Conservation (phyloP, 495 filamentous ascomycete species). For the Tuber umbilicatum region DNA sequence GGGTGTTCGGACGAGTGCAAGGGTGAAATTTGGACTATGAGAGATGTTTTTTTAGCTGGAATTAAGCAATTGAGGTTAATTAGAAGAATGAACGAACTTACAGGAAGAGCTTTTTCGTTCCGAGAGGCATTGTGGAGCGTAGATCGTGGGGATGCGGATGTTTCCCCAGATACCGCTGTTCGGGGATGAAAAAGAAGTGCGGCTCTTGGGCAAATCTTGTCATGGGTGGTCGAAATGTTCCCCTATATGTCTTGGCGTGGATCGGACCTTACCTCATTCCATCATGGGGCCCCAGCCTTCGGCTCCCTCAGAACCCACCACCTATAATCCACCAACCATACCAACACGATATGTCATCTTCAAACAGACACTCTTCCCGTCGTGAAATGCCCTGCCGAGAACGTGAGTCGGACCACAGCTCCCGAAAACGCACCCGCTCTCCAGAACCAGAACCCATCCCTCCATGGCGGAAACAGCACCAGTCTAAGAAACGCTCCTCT, state of each 20-base stretch:
- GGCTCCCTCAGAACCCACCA: background rate
- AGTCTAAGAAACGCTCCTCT: constrained; percentile 11
- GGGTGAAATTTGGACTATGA: constrained; percentile 65
- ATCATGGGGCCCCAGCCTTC: background rate
- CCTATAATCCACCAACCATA: background rate
- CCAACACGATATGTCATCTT: background rate
- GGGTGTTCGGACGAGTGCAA: constrained; percentile 67
- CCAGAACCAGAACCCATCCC: constrained; percentile 10
- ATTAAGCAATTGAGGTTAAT: background rate
- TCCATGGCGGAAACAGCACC: constrained; percentile 23
- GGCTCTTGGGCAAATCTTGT: background rate
- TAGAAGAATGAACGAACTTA: constrained; percentile 44
- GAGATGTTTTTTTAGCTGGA: constrained; percentile 9
- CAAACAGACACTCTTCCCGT: constrained; percentile 4
- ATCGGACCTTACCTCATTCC: background rate
- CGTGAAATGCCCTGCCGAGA: constrained; percentile 33
- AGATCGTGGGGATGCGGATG: constrained; percentile 7
- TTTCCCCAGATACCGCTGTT: background rate
- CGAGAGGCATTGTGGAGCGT: constrained; percentile 41
- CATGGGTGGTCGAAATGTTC: background rate
- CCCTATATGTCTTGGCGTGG: background rate
- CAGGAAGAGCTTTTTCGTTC: constrained; percentile 63
- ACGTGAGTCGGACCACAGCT: constrained; percentile 4
- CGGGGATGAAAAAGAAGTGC: background rate
- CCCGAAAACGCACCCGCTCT: constrained; percentile 24